Evolutionary conservation across 2,329 filamentous ascomycete species (phyloP).

Genomic region (Aurifilum marmelostoma): DNA sequence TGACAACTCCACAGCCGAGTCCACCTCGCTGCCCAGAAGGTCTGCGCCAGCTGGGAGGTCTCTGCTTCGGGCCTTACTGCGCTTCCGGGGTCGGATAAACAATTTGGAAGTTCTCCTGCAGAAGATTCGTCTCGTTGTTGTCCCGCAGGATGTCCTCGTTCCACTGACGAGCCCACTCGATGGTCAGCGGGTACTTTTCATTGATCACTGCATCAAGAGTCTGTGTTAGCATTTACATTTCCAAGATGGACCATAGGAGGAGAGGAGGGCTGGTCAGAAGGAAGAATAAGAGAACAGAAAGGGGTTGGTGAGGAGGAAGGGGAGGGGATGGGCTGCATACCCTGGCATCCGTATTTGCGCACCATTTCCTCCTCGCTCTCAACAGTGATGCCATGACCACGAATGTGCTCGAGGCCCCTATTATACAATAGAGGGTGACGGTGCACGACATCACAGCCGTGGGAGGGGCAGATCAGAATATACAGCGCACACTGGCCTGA

Average conservation of each 20-base stretch:
- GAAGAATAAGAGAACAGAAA: neutral
- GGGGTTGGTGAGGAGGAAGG: too few species aligned
- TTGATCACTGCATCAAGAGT: neutral
- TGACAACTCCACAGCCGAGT: neutral
- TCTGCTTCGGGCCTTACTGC: neutral
- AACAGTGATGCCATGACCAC: neutral
- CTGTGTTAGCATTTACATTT: neutral
- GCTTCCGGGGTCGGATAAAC: neutral
- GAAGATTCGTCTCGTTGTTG: neutral
- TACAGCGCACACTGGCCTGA: neutral
- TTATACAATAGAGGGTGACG: neutral
- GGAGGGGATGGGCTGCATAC: neutral
- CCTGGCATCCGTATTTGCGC: neutral
- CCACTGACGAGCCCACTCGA: constrained; percentile 4
- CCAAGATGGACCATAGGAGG: neutral
- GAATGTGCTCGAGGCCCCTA: neutral
- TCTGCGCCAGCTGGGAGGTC: neutral
- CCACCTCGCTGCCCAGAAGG: neutral
- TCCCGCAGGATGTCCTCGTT: constrained; percentile 1
- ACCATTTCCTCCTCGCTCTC: neutral
- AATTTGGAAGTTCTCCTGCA: neutral
- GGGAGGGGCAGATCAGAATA: neutral
- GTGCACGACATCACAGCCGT: neutral
- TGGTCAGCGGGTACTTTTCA: neutral
- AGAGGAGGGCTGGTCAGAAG: too few species aligned